These are phyloP conservation scores for Podila clonocystis DNA, from an alignment of 192 early-diverging fungal genomes.

Conservation along the genomic window DNA sequence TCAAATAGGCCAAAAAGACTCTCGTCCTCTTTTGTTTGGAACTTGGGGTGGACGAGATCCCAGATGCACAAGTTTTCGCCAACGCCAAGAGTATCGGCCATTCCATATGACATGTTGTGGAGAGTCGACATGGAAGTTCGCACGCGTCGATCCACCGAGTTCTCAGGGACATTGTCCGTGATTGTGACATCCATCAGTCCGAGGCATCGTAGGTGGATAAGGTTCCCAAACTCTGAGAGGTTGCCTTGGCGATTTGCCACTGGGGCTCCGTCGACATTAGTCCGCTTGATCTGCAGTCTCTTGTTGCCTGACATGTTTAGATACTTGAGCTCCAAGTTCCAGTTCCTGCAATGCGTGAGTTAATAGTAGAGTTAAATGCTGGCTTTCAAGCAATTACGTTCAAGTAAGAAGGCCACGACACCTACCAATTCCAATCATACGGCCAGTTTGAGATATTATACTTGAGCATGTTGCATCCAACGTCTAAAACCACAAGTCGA, in stretches of 20 bases:
- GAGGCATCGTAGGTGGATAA: slow-evolving; percentile 80
- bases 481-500: slow-evolving; percentile 81
- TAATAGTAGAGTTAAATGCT: not conserved
- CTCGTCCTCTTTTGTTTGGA: slow-evolving; percentile 88
- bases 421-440: slow-evolving; percentile 95
- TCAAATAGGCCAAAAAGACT: slow-evolving; percentile 91
- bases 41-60: slow-evolving; percentile 88
- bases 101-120: slow-evolving; percentile 86
- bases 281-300: slow-evolving; percentile 85
- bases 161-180: slow-evolving; percentile 77
- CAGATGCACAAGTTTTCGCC: slow-evolving; percentile 79
- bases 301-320: slow-evolving; percentile 93
- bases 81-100: slow-evolving; percentile 82
- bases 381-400: not conserved
- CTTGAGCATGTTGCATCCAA: slow-evolving; percentile 88
- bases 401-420: no score
- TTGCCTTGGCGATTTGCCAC: slow-evolving; percentile 55
- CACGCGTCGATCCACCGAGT: slow-evolving; percentile 81
- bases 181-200: slow-evolving; percentile 93
- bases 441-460: slow-evolving; percentile 97
- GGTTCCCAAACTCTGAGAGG: slow-evolving; percentile 80
- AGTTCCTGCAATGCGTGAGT: slow-evolving; percentile 64
- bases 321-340: slow-evolving; percentile 90
- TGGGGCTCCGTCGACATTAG: slow-evolving; percentile 56
- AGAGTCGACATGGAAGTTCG: slow-evolving; percentile 85